Conservation (phyloP, 805 yeast species). For the Sugiyamaella smithiae region DNA sequence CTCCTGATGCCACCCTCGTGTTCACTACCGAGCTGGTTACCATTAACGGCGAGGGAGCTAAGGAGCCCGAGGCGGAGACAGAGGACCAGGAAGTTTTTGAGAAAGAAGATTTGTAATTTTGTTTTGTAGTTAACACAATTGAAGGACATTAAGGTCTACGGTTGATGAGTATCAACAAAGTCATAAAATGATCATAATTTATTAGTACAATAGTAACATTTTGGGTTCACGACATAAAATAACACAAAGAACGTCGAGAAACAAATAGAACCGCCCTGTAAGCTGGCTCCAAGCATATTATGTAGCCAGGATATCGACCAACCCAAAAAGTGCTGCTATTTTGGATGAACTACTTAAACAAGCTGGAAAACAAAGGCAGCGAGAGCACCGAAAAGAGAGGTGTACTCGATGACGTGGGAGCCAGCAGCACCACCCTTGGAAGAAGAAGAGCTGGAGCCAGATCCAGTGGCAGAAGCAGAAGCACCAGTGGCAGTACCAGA, state of each 20-base stretch:
- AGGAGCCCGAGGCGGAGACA: neutral
- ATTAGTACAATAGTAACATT: slow-evolving; percentile 3
- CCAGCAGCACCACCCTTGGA: slow-evolving; percentile 23
- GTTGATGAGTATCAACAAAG: too few relatives aligned
- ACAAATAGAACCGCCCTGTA: neutral
- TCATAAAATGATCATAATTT: neutral
- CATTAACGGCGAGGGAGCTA: slow-evolving; percentile 40
- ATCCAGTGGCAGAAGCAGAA: slow-evolving; percentile 17
- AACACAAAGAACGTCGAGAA: slow-evolving; percentile 2
- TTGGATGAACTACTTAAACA: slow-evolving; percentile 19
- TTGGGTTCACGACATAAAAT: neutral
- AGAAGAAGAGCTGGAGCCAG: slow-evolving; percentile 16
- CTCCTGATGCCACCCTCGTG: slow-evolving; percentile 70
- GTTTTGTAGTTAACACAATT: too few relatives aligned
- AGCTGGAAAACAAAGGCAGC: slow-evolving; percentile 25
- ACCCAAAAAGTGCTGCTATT: neutral
- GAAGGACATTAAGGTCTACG: too few relatives aligned
- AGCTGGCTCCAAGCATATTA: neutral
- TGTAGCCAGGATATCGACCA: too few relatives aligned
- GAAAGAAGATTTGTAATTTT: neutral
- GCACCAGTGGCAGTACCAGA: slow-evolving; percentile 13
- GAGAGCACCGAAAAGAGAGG: slow-evolving; percentile 23
- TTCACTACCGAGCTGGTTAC: slow-evolving; percentile 65
- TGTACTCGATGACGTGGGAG: slow-evolving; percentile 17
- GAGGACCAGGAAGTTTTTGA: slow-evolving; percentile 2